Conservation (phyloP, 2,329 filamentous ascomycete genomes). For the Pseudopyricularia javanii region DNA sequence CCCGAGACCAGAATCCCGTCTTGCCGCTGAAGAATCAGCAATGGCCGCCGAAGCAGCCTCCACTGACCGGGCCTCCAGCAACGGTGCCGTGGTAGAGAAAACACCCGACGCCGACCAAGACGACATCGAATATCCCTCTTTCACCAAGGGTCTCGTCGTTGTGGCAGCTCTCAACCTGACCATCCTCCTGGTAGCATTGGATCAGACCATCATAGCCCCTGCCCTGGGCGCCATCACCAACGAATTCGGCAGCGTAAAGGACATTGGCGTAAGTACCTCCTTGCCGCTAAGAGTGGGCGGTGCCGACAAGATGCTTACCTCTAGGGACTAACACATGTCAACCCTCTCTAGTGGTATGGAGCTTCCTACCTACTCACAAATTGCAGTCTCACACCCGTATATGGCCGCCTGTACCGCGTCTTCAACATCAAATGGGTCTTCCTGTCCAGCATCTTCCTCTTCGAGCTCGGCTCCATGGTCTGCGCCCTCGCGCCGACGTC, state of each 20-base stretch:
- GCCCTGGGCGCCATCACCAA: conserved; percentile 26
- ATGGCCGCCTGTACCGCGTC: conserved; percentile 29
- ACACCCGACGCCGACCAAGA: not conserved
- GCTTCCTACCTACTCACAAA: conserved; percentile 31
- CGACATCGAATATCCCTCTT: conserved; percentile 22
- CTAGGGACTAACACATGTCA: conserved; percentile 27
- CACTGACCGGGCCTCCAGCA: too few relatives aligned
- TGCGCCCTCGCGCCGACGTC: conserved; percentile 27
- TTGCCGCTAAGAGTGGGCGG: too few relatives aligned
- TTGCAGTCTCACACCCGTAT: conserved; percentile 30
- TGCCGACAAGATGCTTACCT: too few relatives aligned
- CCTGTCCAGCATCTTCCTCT: conserved; percentile 13
- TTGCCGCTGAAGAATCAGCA: too few relatives aligned
- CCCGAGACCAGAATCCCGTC: too few relatives aligned
- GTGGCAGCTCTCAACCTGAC: conserved; percentile 30
- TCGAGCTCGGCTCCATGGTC: conserved; percentile 7
- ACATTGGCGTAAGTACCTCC: conserved; percentile 16
- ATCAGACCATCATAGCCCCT: conserved; percentile 5
- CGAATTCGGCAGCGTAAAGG: conserved; percentile 15
- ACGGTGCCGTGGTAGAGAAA: not conserved
- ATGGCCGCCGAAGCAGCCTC: too few relatives aligned
- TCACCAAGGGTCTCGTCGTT: conserved; percentile 25
- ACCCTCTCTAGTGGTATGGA: conserved; percentile 26
- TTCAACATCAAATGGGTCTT: conserved; percentile 31
- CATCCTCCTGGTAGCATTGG: conserved; percentile 29